Evolutionary conservation across 208 protist species (phyloP), one percentile per base, ranked within the genome.

Genomic region (Leptomonas seymouri): DNA sequence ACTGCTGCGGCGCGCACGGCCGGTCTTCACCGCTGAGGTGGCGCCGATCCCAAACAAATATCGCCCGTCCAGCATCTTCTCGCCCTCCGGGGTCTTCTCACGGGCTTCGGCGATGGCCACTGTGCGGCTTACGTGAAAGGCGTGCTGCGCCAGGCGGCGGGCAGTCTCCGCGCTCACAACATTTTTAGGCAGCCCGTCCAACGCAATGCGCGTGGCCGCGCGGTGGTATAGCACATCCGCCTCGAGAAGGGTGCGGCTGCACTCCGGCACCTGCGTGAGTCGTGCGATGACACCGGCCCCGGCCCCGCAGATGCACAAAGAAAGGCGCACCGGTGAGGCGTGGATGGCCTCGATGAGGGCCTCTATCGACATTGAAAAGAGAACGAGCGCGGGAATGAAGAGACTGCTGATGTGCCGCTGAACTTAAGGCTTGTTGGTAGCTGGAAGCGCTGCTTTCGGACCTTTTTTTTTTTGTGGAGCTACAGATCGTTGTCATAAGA

Each of bases 111-210:
- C 41, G 25, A 45, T 25, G 11, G 36, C 46, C 1, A 82, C 42
- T 6, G 50, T 44, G 20, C 42, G 58, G 15, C 61, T 77, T 4
- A 27, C 50, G 46, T 78, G 64, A 51, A 82, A 86, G 36, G 85
- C 88, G 62, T 83, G 85, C 63, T 93, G 88, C 0, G 88, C 85
- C 0, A 93, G 71, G 30, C 86, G 83, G 7, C 74, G 70, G 23
- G 85, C 80, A 7, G 82, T 56, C 6, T 67, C 46, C 0, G 54
- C 31, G 15, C 66, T 75, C 12, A 91, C 82, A 30, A 82, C 42
- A 18, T 68, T 55, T 6, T n/a, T 21, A 12, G 85, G 88, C 15
- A 61, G 59, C 39, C 86, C 79, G 48, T 88, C 81, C n/a, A 93
- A 74, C 23, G 77, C 72, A 15, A 34, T 23, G 2, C 41, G 23